Percentiles rank a stretch among this genome's conserved stretches.
These are phyloP conservation scores for Eucommia ulmoides DNA, from an alignment of 257 asterid genomes.

Conservation along the genomic window DNA sequence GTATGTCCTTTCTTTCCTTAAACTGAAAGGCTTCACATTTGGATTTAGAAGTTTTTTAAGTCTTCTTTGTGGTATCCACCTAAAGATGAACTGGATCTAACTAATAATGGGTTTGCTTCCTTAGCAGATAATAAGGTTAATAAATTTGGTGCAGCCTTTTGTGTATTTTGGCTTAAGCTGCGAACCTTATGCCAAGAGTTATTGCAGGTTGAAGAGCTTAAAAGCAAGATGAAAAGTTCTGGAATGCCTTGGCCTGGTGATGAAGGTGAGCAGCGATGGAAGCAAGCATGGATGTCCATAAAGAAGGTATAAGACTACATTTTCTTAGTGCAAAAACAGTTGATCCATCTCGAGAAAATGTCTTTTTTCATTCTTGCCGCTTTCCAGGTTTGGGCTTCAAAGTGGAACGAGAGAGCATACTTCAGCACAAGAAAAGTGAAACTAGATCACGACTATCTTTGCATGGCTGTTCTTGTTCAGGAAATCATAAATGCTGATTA, in stretches of 20 bases:
- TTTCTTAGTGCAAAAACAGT: not conserved
- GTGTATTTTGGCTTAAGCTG: not conserved
- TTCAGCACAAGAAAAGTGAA: conserved; percentile 94
- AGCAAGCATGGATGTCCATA: conserved; percentile 95
- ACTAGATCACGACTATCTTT: conserved; percentile 81
- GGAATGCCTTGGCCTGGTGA: conserved; percentile 99
- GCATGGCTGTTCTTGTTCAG: conserved; percentile 99
- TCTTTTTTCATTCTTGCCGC: conserved; percentile 3
- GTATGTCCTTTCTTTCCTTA: conserved; percentile 28
- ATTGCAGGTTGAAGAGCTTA: conserved; percentile 74
- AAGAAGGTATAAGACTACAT: conserved; percentile 47
- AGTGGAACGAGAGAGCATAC: conserved; percentile 99
- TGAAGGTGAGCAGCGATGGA: conserved; percentile 92
- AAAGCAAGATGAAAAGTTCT: conserved; percentile 75
- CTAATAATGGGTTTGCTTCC: too few relatives aligned
- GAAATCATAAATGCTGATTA: conserved; percentile 95
- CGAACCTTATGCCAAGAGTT: not conserved
- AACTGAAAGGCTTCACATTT: too few relatives aligned
- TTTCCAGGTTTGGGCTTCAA: conserved; percentile 97
- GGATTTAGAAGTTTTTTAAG: too few relatives aligned
- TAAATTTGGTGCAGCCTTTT: too few relatives aligned
- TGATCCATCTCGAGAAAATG: too few relatives aligned
- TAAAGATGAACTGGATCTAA: too few relatives aligned
- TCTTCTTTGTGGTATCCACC: too few relatives aligned
- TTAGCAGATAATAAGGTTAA: too few relatives aligned